Evolutionary conservation across 2,329 filamentous ascomycete genomes (phyloP).

Genomic region (Cytospora piceae): DNA sequence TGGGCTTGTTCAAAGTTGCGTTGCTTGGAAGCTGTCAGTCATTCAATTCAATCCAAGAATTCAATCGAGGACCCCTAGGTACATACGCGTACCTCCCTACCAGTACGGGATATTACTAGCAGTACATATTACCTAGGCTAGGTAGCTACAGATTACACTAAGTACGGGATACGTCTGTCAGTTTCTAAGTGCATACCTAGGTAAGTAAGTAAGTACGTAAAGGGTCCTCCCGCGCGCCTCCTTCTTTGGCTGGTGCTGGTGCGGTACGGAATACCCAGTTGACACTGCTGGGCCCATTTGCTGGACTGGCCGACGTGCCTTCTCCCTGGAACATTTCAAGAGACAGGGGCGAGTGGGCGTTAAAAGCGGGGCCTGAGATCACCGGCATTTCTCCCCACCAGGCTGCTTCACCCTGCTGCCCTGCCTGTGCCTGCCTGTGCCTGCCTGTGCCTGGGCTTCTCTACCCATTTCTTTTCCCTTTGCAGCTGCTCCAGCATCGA

Average conservation of each 20-base stretch:
- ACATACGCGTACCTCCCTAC: no score
- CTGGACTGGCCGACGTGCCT: conserved; percentile 14
- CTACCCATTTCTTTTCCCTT: conserved; percentile 7
- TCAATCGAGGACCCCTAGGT: no score
- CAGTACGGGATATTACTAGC: no score
- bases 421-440: neutral
- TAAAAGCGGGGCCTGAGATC: conserved; percentile 5
- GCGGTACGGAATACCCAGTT: no score
- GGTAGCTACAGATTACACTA: no score
- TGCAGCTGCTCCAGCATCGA: conserved; percentile 21
- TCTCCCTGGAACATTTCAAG: conserved; percentile 12
- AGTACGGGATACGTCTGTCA: no score
- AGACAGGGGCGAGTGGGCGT: conserved; percentile 14
- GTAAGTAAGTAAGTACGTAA: no score
- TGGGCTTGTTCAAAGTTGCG: no score
- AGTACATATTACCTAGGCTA: no score
- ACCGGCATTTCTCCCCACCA: neutral
- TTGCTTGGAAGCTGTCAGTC: neutral
- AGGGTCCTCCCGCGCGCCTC: neutral
- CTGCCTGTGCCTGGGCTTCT: no score
- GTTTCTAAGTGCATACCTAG: no score
- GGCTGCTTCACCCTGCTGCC: neutral
- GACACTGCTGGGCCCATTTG: neutral
- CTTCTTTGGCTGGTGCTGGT: neutral
- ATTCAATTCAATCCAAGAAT: no score